Evolutionary conservation across 2,329 filamentous ascomycete genomes (phyloP).

Genomic region (Fusarium continuum): DNA sequence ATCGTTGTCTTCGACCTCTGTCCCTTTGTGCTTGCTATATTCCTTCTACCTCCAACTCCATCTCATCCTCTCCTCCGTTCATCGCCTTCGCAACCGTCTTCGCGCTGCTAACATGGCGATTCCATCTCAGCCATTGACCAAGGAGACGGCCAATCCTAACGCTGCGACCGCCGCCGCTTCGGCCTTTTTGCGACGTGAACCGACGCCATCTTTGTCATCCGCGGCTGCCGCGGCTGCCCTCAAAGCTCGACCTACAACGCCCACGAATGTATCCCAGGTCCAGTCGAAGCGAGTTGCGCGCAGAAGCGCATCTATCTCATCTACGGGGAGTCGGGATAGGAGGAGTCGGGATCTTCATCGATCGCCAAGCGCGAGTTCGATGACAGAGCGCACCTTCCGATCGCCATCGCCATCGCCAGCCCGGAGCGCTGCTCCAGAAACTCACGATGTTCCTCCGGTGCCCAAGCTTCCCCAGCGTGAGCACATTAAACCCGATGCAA

Average conservation of each 20-base stretch:
- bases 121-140: constrained; percentile 66
- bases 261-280: constrained; percentile 81
- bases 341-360: constrained; percentile 65
- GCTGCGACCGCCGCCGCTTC: constrained; percentile 83
- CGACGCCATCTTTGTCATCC: constrained; percentile 74
- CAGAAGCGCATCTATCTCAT: constrained; percentile 76
- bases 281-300: constrained; percentile 87
- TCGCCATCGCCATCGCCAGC: constrained; percentile 75
- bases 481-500: constrained; percentile 38
- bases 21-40: neutral
- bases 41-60: neutral
- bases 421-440: constrained; percentile 54
- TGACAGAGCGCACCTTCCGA: constrained; percentile 89
- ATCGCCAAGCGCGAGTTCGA: constrained; percentile 77
- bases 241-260: constrained; percentile 78
- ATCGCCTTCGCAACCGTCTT: neutral
- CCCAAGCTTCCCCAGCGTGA: constrained; percentile 72
- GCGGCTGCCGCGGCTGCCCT: constrained; percentile 89
- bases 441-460: constrained; percentile 73
- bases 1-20: neutral
- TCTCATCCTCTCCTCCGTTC: neutral
- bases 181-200: constrained; percentile 77
- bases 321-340: constrained; percentile 62
- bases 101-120: constrained; percentile 40
- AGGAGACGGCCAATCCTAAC: constrained; percentile 72